These are phyloP conservation scores for Alternaria sp. DNA, from an alignment of 2,329 filamentous ascomycete species.

Conservation along the genomic window DNA sequence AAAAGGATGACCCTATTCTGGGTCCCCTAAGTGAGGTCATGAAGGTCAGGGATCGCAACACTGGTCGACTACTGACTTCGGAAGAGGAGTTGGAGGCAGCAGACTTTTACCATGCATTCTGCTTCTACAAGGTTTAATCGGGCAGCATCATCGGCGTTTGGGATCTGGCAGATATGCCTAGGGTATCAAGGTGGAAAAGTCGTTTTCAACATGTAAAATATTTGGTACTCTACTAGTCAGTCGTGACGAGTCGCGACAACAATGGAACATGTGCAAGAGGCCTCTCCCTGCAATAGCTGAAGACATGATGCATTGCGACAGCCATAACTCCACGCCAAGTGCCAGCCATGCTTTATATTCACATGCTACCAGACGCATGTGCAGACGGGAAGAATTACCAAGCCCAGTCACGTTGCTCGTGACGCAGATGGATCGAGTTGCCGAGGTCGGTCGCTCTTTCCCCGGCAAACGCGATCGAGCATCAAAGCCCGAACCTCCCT, in stretches of 20 bases:
- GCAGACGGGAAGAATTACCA: not conserved
- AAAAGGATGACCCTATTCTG: conserved; percentile 83
- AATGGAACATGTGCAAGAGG: not conserved
- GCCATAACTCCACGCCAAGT: not conserved
- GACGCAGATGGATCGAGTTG: conserved; percentile 16
- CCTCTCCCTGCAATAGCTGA: not conserved
- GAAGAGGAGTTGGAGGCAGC: conserved; percentile 88
- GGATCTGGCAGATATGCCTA: conserved; percentile 1
- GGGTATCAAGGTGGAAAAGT: not conserved
- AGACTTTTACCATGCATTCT: conserved; percentile 90
- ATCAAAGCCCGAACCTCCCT: conserved; percentile 21
- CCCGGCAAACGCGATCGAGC: conserved; percentile 10
- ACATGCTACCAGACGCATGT: conserved; percentile 4
- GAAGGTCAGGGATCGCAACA: conserved; percentile 80
- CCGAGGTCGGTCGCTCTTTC: conserved; percentile 18
- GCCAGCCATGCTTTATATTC: not conserved
- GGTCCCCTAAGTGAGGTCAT: conserved; percentile 93
- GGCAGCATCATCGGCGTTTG: conserved; percentile 6
- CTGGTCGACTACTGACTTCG: conserved; percentile 73
- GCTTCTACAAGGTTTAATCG: conserved; percentile 87
- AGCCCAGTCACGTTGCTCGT: conserved; percentile 2
- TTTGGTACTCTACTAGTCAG: not conserved
- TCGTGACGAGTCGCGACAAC: not conserved
- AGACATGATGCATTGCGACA: not conserved
- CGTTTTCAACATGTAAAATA: not conserved